Evolutionary conservation across 2,329 filamentous ascomycete species (phyloP).

Genomic region (Aspergillus pseudoviridinutans): DNA sequence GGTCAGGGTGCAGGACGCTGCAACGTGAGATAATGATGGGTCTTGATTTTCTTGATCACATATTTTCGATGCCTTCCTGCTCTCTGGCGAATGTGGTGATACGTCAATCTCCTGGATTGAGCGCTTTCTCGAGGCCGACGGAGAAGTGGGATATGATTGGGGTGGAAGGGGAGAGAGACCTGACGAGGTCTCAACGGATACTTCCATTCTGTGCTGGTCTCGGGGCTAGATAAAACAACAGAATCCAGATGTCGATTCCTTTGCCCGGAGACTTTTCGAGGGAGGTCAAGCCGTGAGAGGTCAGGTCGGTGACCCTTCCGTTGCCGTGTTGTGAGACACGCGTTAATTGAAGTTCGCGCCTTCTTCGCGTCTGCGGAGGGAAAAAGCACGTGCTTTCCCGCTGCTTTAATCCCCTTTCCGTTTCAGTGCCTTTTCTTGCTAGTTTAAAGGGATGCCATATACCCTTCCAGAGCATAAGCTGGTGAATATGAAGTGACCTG

Average conservation of each 20-base stretch:
- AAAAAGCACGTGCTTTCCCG: conserved; percentile 6
- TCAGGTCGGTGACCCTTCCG: neutral
- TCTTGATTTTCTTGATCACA: conserved; percentile 13
- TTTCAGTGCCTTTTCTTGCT: neutral
- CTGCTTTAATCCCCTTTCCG: neutral
- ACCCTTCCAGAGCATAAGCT: neutral
- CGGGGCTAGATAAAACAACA: neutral
- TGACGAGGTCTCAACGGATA: conserved; percentile 19
- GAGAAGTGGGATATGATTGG: conserved; percentile 12
- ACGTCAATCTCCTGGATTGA: conserved; percentile 26
- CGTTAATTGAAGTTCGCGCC: conserved; percentile 18
- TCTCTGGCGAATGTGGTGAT: conserved; percentile 5
- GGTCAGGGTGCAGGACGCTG: neutral
- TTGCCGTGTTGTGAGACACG: conserved; percentile 6
- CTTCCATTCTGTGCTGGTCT: conserved; percentile 6
- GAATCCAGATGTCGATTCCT: neutral
- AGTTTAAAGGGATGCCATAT: neutral
- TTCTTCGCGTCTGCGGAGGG: conserved; percentile 7
- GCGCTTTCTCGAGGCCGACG: conserved; percentile 23
- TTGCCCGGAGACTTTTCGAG: neutral
- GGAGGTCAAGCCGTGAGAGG: neutral
- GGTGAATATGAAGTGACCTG: neutral
- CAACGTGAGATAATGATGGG: neutral
- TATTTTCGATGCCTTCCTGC: conserved; percentile 5
- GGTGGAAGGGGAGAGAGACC: conserved; percentile 18